Base-by-base conservation (phyloP, 176 grass and related monocot genomes). In the Areca catechu region DNA sequence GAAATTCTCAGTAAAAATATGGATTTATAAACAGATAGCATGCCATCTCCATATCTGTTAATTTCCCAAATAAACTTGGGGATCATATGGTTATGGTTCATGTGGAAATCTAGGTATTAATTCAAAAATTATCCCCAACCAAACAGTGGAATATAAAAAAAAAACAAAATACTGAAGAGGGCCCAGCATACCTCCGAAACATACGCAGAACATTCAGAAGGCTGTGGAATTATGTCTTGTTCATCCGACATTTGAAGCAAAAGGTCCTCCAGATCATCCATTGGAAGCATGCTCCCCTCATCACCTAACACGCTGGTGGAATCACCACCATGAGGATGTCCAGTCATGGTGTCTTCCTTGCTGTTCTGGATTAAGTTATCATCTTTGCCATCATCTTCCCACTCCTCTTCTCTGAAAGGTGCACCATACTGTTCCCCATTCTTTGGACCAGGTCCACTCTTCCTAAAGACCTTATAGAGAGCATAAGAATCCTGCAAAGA, bases 391-490 rank as follows among this genome's bases (percentile, higher is more conserved):
- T 65, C 22, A 25, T 51, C 62, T 18, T 51, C 62, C 92, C 92
- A 97, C 24, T 97, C 86, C 79, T 97, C 86, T 75, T 97, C 92
- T 24, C 69, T 66, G 59, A 91, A 97, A 29, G 78, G 83, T 16
- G 92, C 92, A 48, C 92, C 92, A 75, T 97, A 97, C 68, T 97
- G 86, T 70, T 97, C 92, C 50, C 92, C 92, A 57, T 97, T 91
- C 71, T 97, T 91, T n/a, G 92, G 92, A 29, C 92, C 92, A 7
- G 48, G 63, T 10, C 92, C 92, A 24, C 92, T 91, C 83, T 97
- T 97, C 71, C 83, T 82, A 75, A 97, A 97, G 29, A 97, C 30
- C 77, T 97, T 97, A 65, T 97, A 97, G 27, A 97, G 86, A 22
- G 86, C 92, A 75, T 62, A 97, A 22, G 7, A 77, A 56, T 67